These are phyloP conservation scores for Pelargonium nanum DNA, from an alignment of 345 rosid species.

Conservation along the genomic window DNA sequence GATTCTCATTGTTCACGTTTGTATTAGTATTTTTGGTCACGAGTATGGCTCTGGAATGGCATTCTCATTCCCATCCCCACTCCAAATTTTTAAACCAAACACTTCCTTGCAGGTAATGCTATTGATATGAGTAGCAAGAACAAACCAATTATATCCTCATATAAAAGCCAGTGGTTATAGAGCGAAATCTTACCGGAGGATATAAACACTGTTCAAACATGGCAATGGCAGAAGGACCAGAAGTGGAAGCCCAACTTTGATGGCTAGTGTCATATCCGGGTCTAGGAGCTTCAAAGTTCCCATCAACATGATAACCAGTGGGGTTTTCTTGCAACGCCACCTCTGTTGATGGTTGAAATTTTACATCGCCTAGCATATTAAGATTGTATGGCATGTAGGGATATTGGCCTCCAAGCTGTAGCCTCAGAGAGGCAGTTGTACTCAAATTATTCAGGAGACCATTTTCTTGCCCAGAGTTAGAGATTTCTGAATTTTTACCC, in stretches of 20 bases:
- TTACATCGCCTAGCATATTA: slow-evolving; percentile 33
- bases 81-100: too few species aligned
- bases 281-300: slow-evolving; percentile 44
- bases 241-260: slow-evolving; percentile 47
- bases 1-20: too few species aligned
- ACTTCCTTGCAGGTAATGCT: neutral
- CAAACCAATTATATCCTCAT: too few species aligned
- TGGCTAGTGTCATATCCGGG: slow-evolving; percentile 32
- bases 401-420: slow-evolving; percentile 35
- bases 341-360: slow-evolving; percentile 35
- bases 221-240: slow-evolving; percentile 42
- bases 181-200: slow-evolving; percentile 40
- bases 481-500: slow-evolving; percentile 46
- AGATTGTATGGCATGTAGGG: slow-evolving; percentile 38
- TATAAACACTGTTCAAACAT: slow-evolving; percentile 47
- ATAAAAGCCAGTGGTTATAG: too few species aligned
- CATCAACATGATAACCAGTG: slow-evolving; percentile 44
- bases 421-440: slow-evolving; percentile 35
- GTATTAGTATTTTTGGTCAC: too few species aligned
- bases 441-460: slow-evolving; percentile 45
- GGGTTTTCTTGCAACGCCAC: slow-evolving; percentile 40
- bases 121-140: neutral
- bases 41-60: too few species aligned
- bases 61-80: too few species aligned
- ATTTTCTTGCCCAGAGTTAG: slow-evolving; percentile 52